Conservation (phyloP, 2,329 filamentous ascomycete genomes). For the Parascedosporium putredinis region DNA sequence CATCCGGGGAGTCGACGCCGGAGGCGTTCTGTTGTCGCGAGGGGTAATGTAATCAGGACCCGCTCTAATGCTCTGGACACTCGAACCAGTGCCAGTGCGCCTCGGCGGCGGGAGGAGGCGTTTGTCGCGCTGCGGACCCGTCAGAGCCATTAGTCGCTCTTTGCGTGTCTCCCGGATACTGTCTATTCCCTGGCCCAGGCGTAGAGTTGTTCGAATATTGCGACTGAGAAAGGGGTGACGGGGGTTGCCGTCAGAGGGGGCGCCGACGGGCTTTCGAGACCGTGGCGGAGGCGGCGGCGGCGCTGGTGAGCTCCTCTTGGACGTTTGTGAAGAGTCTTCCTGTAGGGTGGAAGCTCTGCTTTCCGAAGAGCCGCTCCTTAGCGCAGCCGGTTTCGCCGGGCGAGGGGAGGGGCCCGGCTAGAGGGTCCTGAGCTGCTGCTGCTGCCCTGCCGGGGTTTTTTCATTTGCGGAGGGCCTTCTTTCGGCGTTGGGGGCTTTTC, state of each 20-base stretch:
- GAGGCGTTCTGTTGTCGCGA: not conserved
- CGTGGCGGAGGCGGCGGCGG: constrained; percentile 21
- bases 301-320: constrained; percentile 1
- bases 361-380: constrained; percentile 30
- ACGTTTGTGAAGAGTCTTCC: not conserved
- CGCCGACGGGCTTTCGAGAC: constrained; percentile 21
- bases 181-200: constrained; percentile 10
- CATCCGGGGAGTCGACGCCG: not conserved
- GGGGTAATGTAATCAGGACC: not conserved
- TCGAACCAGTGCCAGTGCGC: constrained; percentile 28
- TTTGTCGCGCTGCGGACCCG: constrained; percentile 10
- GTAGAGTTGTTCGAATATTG: constrained; percentile 25
- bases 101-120: constrained; percentile 37
- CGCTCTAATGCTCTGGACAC: not conserved
- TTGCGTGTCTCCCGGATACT: not conserved
- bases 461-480: not conserved
- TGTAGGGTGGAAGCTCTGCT: not conserved
- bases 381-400: constrained; percentile 45
- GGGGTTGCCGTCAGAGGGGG: constrained; percentile 13
- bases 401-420: constrained; percentile 37
- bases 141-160: not conserved
- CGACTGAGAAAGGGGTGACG: constrained; percentile 30
- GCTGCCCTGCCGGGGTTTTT: not conserved
- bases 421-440: not conserved
- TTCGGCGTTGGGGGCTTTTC: constrained; percentile 15